Evolutionary conservation across 345 rosid species (phyloP), one percentile per base, ranked within the genome.

Genomic region (Rhizophora apiculata): DNA sequence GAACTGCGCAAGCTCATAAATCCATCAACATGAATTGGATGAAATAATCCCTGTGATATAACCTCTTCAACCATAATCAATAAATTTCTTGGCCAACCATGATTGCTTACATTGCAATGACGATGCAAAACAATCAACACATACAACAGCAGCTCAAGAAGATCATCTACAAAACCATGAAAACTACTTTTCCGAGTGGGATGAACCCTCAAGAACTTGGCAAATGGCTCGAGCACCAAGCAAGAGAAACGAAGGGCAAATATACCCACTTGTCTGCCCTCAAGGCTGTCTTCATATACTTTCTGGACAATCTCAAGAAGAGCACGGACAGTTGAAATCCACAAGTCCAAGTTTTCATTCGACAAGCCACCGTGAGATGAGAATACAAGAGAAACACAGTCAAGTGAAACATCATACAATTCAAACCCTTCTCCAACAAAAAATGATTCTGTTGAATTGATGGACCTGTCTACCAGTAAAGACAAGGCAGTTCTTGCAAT

Each of bases 1-100:
- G 74, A 51, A 75, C 82, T 80, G 4, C 69, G 79, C 78, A 92
- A 84, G 74, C 80, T 81, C 65, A 92, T 73, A 73, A 92, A 92
- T 56, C 96, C 99, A 81, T 90, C 96, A 58, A 90, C 70, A 64
- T 95, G 97, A 31, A 74, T 71, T 46, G 93, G 82, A 78, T 95
- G 94, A 78, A 90, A 92, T 70, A 92, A 61, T 65, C 89, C 98
- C 29, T 83, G 83, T 65, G 88, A 81, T 63, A 92, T 70, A 68
- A 86, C 86, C 60, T 87, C 92, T 78, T 84, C 85, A 60, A 83
- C 78, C 76, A 82, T 69, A 82, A 72, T 72, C 67, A 83, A 52
- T 74, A 92, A 79, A 36, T 75, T 78, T 73, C 67, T 72, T 30
- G 68, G 62, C 63, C 36, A 72, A 67, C 54, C 60, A 71, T 70